A percentile compares a stretch with the other conserved stretches of the same genome.
Evolutionary conservation across 768 basidiomycete genomes (phyloP).

Genomic region (Megacollybia marginata): DNA sequence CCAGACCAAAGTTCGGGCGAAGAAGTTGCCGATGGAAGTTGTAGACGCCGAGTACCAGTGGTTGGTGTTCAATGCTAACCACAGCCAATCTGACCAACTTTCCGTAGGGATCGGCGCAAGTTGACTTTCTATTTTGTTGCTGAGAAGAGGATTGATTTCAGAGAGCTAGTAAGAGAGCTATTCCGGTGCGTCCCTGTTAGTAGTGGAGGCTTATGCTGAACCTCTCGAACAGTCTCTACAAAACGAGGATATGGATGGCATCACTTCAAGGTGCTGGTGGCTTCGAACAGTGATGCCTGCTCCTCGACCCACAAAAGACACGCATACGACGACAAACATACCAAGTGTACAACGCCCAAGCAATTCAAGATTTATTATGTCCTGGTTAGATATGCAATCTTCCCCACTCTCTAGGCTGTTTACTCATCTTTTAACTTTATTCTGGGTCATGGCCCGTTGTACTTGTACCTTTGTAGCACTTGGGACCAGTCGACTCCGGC

Average conservation of each 20-base stretch:
- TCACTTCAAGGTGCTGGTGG: constrained; percentile 49
- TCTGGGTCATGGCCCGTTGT: not conserved
- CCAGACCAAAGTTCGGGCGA: constrained; percentile 85
- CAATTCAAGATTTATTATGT: not conserved
- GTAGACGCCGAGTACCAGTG: constrained; percentile 99
- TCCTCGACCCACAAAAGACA: not conserved
- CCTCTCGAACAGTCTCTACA: constrained; percentile 58
- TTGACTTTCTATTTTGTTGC: constrained; percentile 97
- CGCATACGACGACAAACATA: not conserved
- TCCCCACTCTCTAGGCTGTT: not conserved
- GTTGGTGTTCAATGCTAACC: constrained; percentile 34
- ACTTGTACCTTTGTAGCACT: not conserved
- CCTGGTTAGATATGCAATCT: not conserved
- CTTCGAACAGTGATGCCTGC: constrained; percentile 9
- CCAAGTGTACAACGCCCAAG: not conserved
- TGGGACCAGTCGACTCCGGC: constrained; percentile 1
- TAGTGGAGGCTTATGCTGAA: not conserved
- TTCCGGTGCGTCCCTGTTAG: constrained; percentile 55
- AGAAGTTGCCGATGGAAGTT: constrained; percentile 97
- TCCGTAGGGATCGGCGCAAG: constrained; percentile 78
- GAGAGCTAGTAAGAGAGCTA: constrained; percentile 90
- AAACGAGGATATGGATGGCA: constrained; percentile 95
- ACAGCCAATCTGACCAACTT: not conserved
- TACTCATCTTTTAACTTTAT: not conserved
- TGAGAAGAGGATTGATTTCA: constrained; percentile 92